Percentiles rank a stretch among this genome's conserved stretches.
Conservation (phyloP, 2,329 filamentous ascomycete species). For the Aspergillus texensis region DNA sequence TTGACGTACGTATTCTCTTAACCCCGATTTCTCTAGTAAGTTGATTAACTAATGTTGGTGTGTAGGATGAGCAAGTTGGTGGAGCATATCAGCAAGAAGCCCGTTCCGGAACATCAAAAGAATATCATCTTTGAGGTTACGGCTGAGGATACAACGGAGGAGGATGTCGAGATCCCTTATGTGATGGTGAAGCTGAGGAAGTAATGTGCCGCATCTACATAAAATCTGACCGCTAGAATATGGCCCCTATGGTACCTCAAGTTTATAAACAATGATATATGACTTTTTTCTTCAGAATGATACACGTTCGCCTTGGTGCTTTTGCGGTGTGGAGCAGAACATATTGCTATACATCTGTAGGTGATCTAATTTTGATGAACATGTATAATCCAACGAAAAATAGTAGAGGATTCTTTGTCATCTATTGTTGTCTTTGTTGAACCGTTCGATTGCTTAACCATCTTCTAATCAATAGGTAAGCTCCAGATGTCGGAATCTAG, state of each 20-base stretch:
- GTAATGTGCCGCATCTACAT: conserved; percentile 11
- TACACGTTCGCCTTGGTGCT: neutral
- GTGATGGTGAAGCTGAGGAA: conserved; percentile 79
- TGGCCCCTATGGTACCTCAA: neutral
- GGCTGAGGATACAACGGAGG: conserved; percentile 81
- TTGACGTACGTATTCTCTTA: conserved; percentile 61
- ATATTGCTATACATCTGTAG: too few species aligned
- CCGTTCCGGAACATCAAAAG: conserved; percentile 86
- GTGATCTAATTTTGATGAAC: too few species aligned
- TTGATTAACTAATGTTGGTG: conserved; percentile 30
- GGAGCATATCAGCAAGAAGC: conserved; percentile 87
- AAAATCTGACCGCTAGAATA: conserved; percentile 14
- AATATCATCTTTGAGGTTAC: conserved; percentile 97
- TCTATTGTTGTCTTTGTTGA: neutral
- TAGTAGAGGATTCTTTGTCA: too few species aligned
- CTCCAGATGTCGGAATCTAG: neutral
- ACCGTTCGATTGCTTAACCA: neutral
- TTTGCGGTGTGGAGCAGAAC: neutral
- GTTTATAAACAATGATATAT: conserved; percentile 5
- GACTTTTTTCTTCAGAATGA: conserved; percentile 13
- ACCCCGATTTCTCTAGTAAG: neutral
- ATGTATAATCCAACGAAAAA: too few species aligned
- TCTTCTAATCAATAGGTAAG: neutral
- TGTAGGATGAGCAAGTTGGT: conserved; percentile 82
- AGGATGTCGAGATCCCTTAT: conserved; percentile 97